Evolutionary conservation across 345 rosid genomes (phyloP), one percentile per base, ranked within the genome.

Genomic region (Populus tremula): DNA sequence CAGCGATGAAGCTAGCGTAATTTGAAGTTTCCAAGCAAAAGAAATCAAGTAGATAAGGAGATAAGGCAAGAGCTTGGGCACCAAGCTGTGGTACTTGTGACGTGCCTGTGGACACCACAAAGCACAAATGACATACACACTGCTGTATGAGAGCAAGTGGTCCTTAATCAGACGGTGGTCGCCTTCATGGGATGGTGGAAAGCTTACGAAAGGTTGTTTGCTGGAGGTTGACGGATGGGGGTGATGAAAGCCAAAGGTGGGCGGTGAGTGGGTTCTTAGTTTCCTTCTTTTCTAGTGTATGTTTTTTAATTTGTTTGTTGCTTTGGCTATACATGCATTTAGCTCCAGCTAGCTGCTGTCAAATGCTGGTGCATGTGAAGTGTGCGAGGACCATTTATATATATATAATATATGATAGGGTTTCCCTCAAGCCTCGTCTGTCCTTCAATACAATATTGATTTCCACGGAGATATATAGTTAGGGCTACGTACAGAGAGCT

Each of bases 101-200:
- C 71, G 76, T 71, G 76, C 50, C 43, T 64, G 75, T 81, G 89
- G 80, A 77, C 81, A 71, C 87, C 84, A 85, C 78, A 77, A 39
- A 56, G 50, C 56, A 38, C 45, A 62, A 62, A 73, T 27, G 31
- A 20, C 2, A 29, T 3, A 54, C 63, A 41, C 13, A 10, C 45
- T 10, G 13, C 45, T 41, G 12, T 9, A 10, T 41, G 45, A 10
- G 16, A 38, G 78, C 5, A 35, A n/a, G 74, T 72, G 85, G 84
- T 77, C 80, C 84, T 65, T 11, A 41, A 67, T 74, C 69, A 67
- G 76, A 77, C 38, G 56, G 75, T 49, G 41, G 90, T 83, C 88
- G 76, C 70, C 78, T 66, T 84, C 88, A 76, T 68, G 65, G 29
- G 77, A 66, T 67, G 83, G 79, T 71, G 87, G 76, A 82, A 77